phyloP scores from a whole-genome alignment of 352 stramenopile species.

The Phytophthora palmivora region DNA sequence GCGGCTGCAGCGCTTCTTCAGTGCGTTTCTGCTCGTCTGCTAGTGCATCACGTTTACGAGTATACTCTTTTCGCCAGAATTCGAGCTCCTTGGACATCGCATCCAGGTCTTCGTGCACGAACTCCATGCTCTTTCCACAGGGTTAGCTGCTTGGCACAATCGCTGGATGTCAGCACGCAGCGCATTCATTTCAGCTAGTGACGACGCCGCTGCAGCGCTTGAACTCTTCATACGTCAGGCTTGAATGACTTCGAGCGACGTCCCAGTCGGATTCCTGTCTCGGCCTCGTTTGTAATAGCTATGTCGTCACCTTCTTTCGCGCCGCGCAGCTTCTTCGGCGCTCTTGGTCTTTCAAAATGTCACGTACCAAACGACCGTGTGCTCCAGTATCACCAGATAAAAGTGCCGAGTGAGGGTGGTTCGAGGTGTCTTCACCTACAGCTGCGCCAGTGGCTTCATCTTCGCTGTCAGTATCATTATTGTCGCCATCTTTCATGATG shows the following conservation, averaged over 20 bases:
- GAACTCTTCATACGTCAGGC: slow-evolving; percentile 70
- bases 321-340: slow-evolving; percentile 70
- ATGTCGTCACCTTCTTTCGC: slow-evolving; percentile 77
- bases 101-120: slow-evolving; percentile 94
- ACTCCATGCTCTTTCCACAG: slow-evolving; percentile 93
- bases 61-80: slow-evolving; percentile 90
- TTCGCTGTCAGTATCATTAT: slow-evolving; percentile 72
- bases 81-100: slow-evolving; percentile 95
- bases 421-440: slow-evolving; percentile 37
- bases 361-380: slow-evolving; percentile 80
- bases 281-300: slow-evolving; percentile 55
- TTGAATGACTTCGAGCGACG: slow-evolving; percentile 86
- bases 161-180: slow-evolving; percentile 87
- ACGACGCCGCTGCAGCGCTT: slow-evolving; percentile 60
- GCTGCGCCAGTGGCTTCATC: slow-evolving; percentile 49
- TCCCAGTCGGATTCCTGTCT: slow-evolving; percentile 79
- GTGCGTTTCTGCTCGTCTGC: slow-evolving; percentile 88
- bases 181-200: slow-evolving; percentile 77
- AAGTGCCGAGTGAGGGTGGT: slow-evolving; percentile 34
- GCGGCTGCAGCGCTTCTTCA: slow-evolving; percentile 82
- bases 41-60: slow-evolving; percentile 77
- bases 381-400: slow-evolving; percentile 48
- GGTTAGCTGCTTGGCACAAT: slow-evolving; percentile 92
- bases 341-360: slow-evolving; percentile 85
- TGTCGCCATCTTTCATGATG: slow-evolving; percentile 88